A percentile compares a stretch with the other conserved stretches of the same genome.
These are phyloP conservation scores for Groenewaldozyma salmanticensis DNA, from an alignment of 805 yeast genomes.

Conservation along the genomic window DNA sequence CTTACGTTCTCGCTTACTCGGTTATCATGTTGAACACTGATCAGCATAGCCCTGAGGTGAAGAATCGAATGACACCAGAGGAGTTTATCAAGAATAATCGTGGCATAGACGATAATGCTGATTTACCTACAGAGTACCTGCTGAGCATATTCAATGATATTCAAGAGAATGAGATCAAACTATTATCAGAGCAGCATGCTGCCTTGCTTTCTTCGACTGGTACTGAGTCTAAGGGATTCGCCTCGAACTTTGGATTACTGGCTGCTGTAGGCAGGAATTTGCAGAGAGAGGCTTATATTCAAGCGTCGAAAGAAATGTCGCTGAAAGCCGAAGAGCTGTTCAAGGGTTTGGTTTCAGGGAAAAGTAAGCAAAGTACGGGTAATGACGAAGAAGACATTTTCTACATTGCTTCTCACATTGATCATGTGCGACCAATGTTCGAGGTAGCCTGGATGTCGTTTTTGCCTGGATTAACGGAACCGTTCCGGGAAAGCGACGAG, in stretches of 20 bases:
- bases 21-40: constrained; percentile 91
- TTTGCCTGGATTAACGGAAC: constrained; percentile 87
- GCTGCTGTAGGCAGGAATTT: constrained; percentile 52
- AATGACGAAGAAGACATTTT: constrained; percentile 35
- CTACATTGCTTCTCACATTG: constrained; percentile 77
- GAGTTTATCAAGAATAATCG: constrained; percentile 80
- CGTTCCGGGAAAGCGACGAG: constrained; percentile 75
- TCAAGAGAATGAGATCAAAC: constrained; percentile 72
- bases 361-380: constrained; percentile 16
- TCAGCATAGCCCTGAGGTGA: constrained; percentile 80
- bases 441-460: constrained; percentile 96
- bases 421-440: constrained; percentile 87
- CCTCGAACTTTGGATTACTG: constrained; percentile 28
- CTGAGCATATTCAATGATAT: constrained; percentile 69
- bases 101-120: constrained; percentile 87
- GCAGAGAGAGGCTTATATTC: constrained; percentile 75
- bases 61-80: constrained; percentile 76
- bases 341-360: constrained; percentile 35
- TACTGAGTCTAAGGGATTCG: constrained; percentile 23
- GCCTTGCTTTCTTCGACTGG: constrained; percentile 60
- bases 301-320: constrained; percentile 87
- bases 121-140: constrained; percentile 66
- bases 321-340: constrained; percentile 80
- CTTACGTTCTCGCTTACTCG: constrained; percentile 86
- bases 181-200: constrained; percentile 89